Base-by-base conservation (phyloP, 306 rosid genomes). In the Vigna trinervia region DNA sequence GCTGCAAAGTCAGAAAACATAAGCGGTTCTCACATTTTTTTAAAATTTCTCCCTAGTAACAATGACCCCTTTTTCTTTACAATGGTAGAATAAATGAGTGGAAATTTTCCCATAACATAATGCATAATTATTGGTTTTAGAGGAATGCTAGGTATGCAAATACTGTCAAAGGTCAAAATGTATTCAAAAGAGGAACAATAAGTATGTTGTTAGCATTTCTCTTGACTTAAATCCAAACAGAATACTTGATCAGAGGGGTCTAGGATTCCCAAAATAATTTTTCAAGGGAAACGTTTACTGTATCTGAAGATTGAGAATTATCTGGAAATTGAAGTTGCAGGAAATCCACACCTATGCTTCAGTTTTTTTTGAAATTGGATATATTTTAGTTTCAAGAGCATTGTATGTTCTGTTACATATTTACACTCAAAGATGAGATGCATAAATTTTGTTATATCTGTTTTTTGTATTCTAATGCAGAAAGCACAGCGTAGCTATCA, bases 401-500 rank as follows among this genome's bases (percentile, higher is more conserved):
- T 20, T 76, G 48, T 53, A 12, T 70, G 22, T 71, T 56, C 5
- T 54, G 46, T 69, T 36, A 15, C 38, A 14, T 60, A 52, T 51
- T 78, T 66, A 12, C 43, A 54, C 30, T 17, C 71, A 15, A 41
- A 32, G 56, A 28, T 54, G 50, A 46, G 65, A 45, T 80, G 0
- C 47, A 1, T 79, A 64, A 43, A 26, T 69, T 71, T 41, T 50
- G 4, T n/a, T 43, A 20, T 59, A 66, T 66, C 43, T 45, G 62
- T 68, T 67, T 58, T 73, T 62, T 71, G 17, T 69, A 65, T 75
- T 80, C 38, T 41, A 47, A 22, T 86, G 69, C 92, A 95, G 99
- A 92, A 91, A 91, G 97, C 99, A 12, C 87, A 88, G 13, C 91
- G 91, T 47, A 95, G 99, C 88, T 92, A 92, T 80, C 96, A 88